A percentile compares a stretch with the other conserved stretches of the same genome.
These are phyloP conservation scores for Penicillium sp. DNA, from an alignment of 2,329 filamentous ascomycete species.

Conservation along the genomic window DNA sequence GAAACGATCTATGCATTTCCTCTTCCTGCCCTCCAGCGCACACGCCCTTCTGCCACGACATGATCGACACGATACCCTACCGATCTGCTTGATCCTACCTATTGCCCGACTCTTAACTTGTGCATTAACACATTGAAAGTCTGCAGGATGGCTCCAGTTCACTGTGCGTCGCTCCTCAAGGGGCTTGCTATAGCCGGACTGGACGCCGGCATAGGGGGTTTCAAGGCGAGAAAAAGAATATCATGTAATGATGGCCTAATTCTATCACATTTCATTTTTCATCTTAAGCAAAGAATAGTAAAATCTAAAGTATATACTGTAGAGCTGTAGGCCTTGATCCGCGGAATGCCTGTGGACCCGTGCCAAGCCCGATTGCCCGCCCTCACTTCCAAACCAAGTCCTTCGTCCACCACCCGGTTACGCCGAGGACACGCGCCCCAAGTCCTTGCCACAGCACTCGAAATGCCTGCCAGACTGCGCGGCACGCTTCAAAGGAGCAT, in stretches of 20 bases:
- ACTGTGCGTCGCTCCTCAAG: constrained; percentile 5
- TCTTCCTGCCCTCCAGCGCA: constrained; percentile 24
- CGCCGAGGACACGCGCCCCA: constrained; percentile 2
- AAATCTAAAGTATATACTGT: not conserved
- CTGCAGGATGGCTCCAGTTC: constrained; percentile 13
- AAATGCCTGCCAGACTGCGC: constrained; percentile 43
- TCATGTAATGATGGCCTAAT: constrained; percentile 20
- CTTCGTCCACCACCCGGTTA: constrained; percentile 8
- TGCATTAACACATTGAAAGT: constrained; percentile 13
- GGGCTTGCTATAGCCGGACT: constrained; percentile 5
- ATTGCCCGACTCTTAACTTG: constrained; percentile 12
- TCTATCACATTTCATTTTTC: constrained; percentile 5
- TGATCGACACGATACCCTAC: constrained; percentile 28
- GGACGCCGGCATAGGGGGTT: constrained; percentile 5
- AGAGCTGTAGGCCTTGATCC: not conserved
- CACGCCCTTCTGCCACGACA: constrained; percentile 22
- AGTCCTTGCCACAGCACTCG: constrained; percentile 3
- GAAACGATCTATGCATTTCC: constrained; percentile 28
- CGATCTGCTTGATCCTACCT: constrained; percentile 24
- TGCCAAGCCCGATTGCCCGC: constrained; percentile 24
- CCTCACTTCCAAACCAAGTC: constrained; percentile 15
- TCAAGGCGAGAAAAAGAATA: constrained; percentile 15
- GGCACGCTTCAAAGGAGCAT: constrained; percentile 37
- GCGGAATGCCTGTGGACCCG: not conserved
- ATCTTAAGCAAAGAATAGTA: not conserved